Percentiles rank a stretch among this genome's conserved stretches.
phyloP scores from a whole-genome alignment of 331 rosid genomes.

The Ulmus americana region DNA sequence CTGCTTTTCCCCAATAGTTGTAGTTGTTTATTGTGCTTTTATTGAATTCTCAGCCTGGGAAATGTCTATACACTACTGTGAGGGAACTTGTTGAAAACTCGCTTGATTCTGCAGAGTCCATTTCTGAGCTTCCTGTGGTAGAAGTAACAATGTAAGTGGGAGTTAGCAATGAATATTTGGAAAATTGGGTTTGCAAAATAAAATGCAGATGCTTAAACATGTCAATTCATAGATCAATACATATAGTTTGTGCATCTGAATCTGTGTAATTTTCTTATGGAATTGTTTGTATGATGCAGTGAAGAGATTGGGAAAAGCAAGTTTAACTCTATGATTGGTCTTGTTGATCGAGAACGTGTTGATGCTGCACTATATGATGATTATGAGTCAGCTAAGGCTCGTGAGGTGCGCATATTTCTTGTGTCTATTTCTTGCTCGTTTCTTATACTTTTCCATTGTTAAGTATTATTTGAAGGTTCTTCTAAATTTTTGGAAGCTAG shows the following conservation, averaged over 20 bases:
- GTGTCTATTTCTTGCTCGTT: background rate
- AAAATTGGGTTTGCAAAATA: background rate
- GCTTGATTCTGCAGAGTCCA: constrained; percentile 86
- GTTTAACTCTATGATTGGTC: constrained; percentile 93
- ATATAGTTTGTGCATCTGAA: constrained; percentile 5
- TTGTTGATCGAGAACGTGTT: constrained; percentile 80
- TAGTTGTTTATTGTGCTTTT: background rate
- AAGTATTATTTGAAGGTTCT: background rate
- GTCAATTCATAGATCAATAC: background rate
- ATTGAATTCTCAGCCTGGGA: constrained; percentile 69
- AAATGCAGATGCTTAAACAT: background rate
- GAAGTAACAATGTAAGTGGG: constrained; percentile 69
- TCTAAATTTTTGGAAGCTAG: background rate
- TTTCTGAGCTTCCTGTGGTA: constrained; percentile 83
- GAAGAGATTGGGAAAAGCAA: constrained; percentile 85
- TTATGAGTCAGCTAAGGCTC: constrained; percentile 78
- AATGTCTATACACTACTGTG: constrained; percentile 77
- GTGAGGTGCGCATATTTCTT: constrained; percentile 54
- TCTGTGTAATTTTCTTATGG: constrained; percentile 8
- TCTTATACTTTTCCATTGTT: background rate
- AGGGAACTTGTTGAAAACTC: constrained; percentile 89
- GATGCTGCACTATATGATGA: constrained; percentile 75
- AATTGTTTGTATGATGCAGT: constrained; percentile 33
- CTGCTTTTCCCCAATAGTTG: no score
- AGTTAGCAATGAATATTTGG: background rate